Conservation (phyloP, 2,329 filamentous ascomycete genomes). For the Xylaria sp. region DNA sequence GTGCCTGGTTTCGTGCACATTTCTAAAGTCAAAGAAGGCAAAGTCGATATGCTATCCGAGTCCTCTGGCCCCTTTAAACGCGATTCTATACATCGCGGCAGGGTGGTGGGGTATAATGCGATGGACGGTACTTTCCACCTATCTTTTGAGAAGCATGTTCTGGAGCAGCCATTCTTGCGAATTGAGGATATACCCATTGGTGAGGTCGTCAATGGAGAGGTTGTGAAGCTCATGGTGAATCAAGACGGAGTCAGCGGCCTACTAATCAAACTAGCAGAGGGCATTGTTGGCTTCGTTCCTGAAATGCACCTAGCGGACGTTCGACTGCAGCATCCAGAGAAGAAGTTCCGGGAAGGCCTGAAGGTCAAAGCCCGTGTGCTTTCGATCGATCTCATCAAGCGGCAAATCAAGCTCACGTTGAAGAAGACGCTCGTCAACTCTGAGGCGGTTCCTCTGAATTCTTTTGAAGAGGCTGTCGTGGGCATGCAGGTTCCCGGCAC, state of each 20-base stretch:
- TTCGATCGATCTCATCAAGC: constrained; percentile 74
- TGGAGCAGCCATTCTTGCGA: constrained; percentile 88
- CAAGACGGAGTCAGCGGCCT: constrained; percentile 78
- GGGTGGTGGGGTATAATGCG: constrained; percentile 83
- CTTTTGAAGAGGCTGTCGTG: constrained; percentile 72
- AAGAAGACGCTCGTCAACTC: constrained; percentile 96
- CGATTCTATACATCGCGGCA: constrained; percentile 76
- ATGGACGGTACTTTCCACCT: constrained; percentile 85
- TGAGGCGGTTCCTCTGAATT: constrained; percentile 76
- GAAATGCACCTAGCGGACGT: constrained; percentile 89
- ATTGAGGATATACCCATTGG: constrained; percentile 87
- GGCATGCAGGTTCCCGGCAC: constrained; percentile 84
- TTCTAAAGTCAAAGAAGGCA: constrained; percentile 86
- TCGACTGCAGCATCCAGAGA: constrained; percentile 86
- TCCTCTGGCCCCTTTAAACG: constrained; percentile 76
- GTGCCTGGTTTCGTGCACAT: constrained; percentile 92
- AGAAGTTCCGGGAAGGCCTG: constrained; percentile 89
- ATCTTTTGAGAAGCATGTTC: constrained; percentile 78
- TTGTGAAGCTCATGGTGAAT: constrained; percentile 83
- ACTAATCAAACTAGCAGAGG: constrained; percentile 81
- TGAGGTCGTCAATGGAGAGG: constrained; percentile 75
- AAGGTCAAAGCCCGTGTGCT: constrained; percentile 84
- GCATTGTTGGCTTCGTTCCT: constrained; percentile 85
- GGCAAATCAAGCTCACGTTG: constrained; percentile 81
- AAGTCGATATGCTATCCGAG: constrained; percentile 80